Evolutionary conservation across 345 rosid genomes (phyloP), one percentile per base, ranked within the genome.

Genomic region (Salix caprea): DNA sequence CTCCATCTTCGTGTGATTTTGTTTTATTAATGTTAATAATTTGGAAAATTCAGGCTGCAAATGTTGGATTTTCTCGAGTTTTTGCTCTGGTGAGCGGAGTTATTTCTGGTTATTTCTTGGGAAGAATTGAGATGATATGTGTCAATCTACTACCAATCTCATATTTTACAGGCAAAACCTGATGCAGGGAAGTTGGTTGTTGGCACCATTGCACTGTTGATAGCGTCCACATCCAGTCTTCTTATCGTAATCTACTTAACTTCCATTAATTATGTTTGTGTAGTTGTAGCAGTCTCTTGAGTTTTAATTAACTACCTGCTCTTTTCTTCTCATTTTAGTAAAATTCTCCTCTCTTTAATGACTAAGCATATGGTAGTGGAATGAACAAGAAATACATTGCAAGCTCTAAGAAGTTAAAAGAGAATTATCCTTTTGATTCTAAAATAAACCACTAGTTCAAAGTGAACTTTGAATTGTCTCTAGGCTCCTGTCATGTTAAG

Each of bases 131-230:
- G 23, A 42, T 21, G 39, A 32, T 23, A 66, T 11, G 1, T 30
- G 36, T 1, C 64, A 50, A 7, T 54, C 42, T 56, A 21, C 9
- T 39, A 48, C 37, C 10, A 32, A 40, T 72, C 30, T 67, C 69
- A 61, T 66, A 48, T 77, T 54, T 82, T 77, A 69, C 88, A 93
- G 96, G 97, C 96, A 77, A 93, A 87, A 68, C 89, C 92, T 0
- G 97, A 93, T 84, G 90, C 97, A 16, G 94, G 92, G 68, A 88
- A 90, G 84, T 85, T 93, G 39, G 79, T 81, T 52, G 69, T 91
- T 50, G 97, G 91, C 73, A 93, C 97, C 76, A 64, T 91, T 76
- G 96, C 97, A 9, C 83, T 93, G 74, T 81, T 93, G 82, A 83
- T 90, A 69, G 91, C 89, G 76, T 91, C 96, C n/a, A 90, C 91